Evolutionary conservation across 768 basidiomycete species (phyloP), one percentile per base, ranked within the genome.

Genomic region (Brasilioporus rufonigricans): DNA sequence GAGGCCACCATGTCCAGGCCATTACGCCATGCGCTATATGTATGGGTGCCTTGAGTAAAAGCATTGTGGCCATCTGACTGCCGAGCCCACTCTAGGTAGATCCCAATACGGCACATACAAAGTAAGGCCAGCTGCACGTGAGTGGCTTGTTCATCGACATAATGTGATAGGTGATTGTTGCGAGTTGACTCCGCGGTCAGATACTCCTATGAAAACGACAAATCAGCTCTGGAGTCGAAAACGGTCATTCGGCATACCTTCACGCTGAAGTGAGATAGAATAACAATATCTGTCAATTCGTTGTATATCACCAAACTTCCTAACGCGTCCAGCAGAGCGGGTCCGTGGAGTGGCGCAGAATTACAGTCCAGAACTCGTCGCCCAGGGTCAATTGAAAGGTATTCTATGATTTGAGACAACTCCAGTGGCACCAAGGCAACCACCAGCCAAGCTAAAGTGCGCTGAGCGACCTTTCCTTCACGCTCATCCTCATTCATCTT

Each of bases 361-460:
- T n/a, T n/a, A n/a, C n/a, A n/a, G n/a, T n/a, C n/a, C n/a, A n/a
- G n/a, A n/a, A n/a, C n/a, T n/a, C n/a, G n/a, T n/a, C n/a, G 5
- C 45, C 1, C n/a, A 18, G 29, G 18, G 19, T 62, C 44, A 5
- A 62, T 32, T 0, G 56, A 44, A 3, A 61, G 52, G 18, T 21
- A 35, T 10, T 61, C 61, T 2, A 58, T 41, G 4, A 62, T 32
- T 11, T 58, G 43, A 14, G 40, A 52, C n/a, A 62, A 19, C 6
- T 31, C 5, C 14, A 61, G 8, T 7, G 60, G 56, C 3, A 0
- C 1, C 18, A 65, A 39, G 2, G 62, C 55, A 5, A 39, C 55
- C 10, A 64, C 41, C 1, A 62, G 49, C 61, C 61, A 62, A 0
- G n/a, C n/a, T 6, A 62, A 43, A 13, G 57, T 39, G 3, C 40